These are phyloP conservation scores for Microcos paniculata DNA, from an alignment of 345 rosid species.

Conservation along the genomic window DNA sequence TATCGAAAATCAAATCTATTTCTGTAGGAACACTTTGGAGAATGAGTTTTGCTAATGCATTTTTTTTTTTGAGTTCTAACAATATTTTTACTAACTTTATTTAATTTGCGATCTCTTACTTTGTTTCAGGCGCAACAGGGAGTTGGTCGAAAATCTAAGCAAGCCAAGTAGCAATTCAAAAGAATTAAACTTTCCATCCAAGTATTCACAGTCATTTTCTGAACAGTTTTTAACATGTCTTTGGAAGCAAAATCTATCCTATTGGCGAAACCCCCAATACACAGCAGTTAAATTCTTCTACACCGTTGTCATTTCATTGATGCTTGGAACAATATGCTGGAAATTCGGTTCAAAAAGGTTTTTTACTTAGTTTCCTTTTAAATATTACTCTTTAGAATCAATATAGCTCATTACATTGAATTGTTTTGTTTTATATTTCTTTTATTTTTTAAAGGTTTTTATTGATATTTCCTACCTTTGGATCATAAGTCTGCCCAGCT, in stretches of 20 bases:
- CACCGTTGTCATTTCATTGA: slow-evolving; percentile 82
- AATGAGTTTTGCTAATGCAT: slow-evolving; percentile 6
- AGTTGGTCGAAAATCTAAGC: slow-evolving; percentile 71
- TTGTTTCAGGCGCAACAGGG: slow-evolving; percentile 62
- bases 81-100: slow-evolving; percentile 16
- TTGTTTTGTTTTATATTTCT: neutral
- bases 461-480: neutral
- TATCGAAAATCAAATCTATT: slow-evolving; percentile 68
- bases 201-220: slow-evolving; percentile 71
- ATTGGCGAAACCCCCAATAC: slow-evolving; percentile 96
- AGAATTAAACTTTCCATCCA: slow-evolving; percentile 77
- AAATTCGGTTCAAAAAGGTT: slow-evolving; percentile 85
- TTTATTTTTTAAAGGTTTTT: neutral
- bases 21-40: slow-evolving; percentile 48
- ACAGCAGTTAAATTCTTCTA: slow-evolving; percentile 97
- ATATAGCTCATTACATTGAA: neutral
- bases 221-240: slow-evolving; percentile 88
- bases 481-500: neutral
- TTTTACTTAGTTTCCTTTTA: slow-evolving; percentile 6
- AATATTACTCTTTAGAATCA: neutral
- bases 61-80: neutral
- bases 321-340: slow-evolving; percentile 99
- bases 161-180: slow-evolving; percentile 61
- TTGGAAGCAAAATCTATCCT: slow-evolving; percentile 95
- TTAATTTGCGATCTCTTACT: slow-evolving; percentile 2